phyloP scores from a whole-genome alignment of 805 yeast genomes.

The Yarrowia sp. region DNA sequence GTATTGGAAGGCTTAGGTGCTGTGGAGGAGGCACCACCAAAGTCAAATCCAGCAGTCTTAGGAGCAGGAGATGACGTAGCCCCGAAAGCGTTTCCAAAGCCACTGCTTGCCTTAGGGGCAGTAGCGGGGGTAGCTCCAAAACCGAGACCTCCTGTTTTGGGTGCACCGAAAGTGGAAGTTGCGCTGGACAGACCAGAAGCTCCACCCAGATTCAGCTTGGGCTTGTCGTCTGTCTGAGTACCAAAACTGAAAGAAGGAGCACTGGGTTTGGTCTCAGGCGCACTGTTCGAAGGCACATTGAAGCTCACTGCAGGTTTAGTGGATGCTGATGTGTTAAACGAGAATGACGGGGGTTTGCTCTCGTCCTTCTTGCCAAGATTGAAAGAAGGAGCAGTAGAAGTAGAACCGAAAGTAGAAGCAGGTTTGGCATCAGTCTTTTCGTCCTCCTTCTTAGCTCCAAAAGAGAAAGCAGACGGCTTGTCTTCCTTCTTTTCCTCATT shows the following conservation, averaged over 20 bases:
- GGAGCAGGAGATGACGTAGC: not conserved
- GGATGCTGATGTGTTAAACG: not conserved
- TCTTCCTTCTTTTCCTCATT: not conserved
- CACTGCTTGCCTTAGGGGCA: not conserved
- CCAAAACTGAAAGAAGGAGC: not conserved
- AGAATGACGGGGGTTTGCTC: not conserved
- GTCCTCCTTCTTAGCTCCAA: constrained; percentile 1
- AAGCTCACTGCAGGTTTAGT: not conserved
- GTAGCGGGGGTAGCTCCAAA: not conserved
- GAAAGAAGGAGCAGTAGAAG: too few species aligned
- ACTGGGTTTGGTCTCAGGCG: too few species aligned
- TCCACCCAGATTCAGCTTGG: not conserved
- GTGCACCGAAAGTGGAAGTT: too few species aligned
- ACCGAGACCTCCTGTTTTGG: too few species aligned
- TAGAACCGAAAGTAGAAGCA: too few species aligned
- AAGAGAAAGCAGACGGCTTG: not conserved
- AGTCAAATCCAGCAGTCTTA: not conserved
- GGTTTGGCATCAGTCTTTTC: not conserved
- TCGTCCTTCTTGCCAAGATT: too few species aligned
- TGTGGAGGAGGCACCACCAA: not conserved
- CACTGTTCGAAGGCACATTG: too few species aligned
- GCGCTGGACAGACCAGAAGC: too few species aligned
- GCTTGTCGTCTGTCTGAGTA: not conserved
- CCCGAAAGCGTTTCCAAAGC: not conserved
- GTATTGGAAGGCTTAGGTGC: not conserved